Percentiles rank a stretch among this genome's conserved stretches.
These are phyloP conservation scores for Fistulina hepatica DNA, from an alignment of 1,284 basidiomycete genomes.

Conservation along the genomic window DNA sequence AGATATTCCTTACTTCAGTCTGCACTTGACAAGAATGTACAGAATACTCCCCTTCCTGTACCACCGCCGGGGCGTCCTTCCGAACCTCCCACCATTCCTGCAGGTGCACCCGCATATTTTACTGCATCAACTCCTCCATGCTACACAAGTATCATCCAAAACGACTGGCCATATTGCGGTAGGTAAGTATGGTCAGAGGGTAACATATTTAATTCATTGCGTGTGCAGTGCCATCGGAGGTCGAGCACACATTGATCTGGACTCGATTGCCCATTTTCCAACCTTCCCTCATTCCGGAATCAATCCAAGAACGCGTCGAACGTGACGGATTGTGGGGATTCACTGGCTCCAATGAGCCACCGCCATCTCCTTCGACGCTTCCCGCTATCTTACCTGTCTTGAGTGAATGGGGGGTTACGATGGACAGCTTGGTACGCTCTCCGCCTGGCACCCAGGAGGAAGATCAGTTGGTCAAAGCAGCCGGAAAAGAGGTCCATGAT, in stretches of 20 bases:
- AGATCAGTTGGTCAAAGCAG: constrained; percentile 36
- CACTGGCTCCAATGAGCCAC: constrained; percentile 46
- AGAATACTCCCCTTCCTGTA: background rate
- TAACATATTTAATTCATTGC: background rate
- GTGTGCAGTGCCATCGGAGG: constrained; percentile 53
- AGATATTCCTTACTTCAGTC: constrained; percentile 43
- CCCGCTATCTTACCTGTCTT: constrained; percentile 46
- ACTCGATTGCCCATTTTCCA: constrained; percentile 61
- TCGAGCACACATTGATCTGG: constrained; percentile 73
- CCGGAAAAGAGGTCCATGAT: constrained; percentile 44
- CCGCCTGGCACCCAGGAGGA: constrained; percentile 35
- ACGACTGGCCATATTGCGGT: constrained; percentile 82
- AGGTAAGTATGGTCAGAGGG: constrained; percentile 6
- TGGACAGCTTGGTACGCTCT: constrained; percentile 45
- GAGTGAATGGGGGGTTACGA: constrained; percentile 56
- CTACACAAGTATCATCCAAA: constrained; percentile 61
- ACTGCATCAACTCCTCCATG: constrained; percentile 45
- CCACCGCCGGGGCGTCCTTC: background rate
- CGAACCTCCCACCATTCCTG: constrained; percentile 16
- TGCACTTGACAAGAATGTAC: constrained; percentile 22
- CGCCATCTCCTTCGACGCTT: constrained; percentile 54
- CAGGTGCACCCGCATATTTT: constrained; percentile 44
- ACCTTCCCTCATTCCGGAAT: constrained; percentile 32
- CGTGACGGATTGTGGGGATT: constrained; percentile 73
- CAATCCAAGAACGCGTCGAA: constrained; percentile 40